Conservation (phyloP, 345 rosid species). For the Carallia pectinifolia region DNA sequence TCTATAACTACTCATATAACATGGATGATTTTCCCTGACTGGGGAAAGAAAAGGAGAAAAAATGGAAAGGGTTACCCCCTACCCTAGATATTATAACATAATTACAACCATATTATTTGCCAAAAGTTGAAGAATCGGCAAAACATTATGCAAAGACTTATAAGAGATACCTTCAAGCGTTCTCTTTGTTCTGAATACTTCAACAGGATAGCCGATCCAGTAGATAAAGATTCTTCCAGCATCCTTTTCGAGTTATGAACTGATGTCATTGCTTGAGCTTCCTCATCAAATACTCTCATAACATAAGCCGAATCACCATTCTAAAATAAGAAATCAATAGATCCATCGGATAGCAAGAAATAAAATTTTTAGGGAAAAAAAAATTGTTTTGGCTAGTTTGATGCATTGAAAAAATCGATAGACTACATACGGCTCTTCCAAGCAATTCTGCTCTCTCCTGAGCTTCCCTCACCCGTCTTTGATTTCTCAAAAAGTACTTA, state of each 20-base stretch:
- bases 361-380: neutral
- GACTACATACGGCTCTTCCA: conserved; percentile 59
- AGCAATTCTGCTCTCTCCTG: conserved; percentile 88
- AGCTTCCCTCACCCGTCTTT: conserved; percentile 65
- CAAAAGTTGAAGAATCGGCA: no score
- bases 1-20: no score
- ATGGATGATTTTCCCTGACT: no score
- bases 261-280: conserved; percentile 87
- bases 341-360: neutral
- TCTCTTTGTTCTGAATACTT: conserved; percentile 93
- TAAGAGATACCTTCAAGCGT: conserved; percentile 65
- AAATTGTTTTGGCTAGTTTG: neutral
- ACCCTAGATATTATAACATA: no score
- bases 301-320: conserved; percentile 79
- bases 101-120: no score
- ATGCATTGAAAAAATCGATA: neutral
- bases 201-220: conserved; percentile 77
- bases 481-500: conserved; percentile 64
- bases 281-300: conserved; percentile 82
- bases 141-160: neutral
- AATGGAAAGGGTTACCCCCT: no score
- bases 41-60: no score
- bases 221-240: conserved; percentile 78
- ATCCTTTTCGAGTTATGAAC: conserved; percentile 79
- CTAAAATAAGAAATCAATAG: conserved; percentile 29